These are phyloP conservation scores for Cymbidium sinense DNA, from an alignment of 106 monocot genomes.

Conservation along the genomic window DNA sequence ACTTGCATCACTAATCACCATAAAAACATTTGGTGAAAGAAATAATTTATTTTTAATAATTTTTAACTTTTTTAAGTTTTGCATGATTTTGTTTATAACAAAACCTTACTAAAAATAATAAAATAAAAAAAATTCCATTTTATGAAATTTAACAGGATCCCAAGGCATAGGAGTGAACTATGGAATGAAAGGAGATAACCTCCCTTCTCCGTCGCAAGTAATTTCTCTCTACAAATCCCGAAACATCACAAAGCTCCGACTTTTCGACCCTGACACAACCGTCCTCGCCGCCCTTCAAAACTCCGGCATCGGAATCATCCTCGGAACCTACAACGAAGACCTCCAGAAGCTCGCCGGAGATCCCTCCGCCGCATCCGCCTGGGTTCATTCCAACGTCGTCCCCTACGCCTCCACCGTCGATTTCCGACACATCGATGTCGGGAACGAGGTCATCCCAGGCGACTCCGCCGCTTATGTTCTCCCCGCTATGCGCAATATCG, in stretches of 20 bases:
- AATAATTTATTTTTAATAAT: no score
- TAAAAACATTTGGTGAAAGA: no score
- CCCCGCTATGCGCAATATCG: slow-evolving; percentile 25
- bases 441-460: slow-evolving; percentile 74
- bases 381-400: slow-evolving; percentile 22
- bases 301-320: slow-evolving; percentile 18
- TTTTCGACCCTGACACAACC: slow-evolving; percentile 22
- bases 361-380: slow-evolving; percentile 13
- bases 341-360: slow-evolving; percentile 15
- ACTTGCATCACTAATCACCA: no score
- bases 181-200: slow-evolving; percentile 30
- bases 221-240: slow-evolving; percentile 15
- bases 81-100: background rate
- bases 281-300: slow-evolving; percentile 15
- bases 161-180: slow-evolving; percentile 30
- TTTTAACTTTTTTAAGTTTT: no score
- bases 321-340: slow-evolving; percentile 23
- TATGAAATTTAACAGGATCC: background rate
- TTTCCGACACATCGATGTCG: slow-evolving; percentile 49
- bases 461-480: slow-evolving; percentile 27
- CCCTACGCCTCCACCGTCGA: slow-evolving; percentile 11
- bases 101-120: background rate
- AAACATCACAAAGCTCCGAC: slow-evolving; percentile 20
- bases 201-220: slow-evolving; percentile 19
- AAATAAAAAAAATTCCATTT: background rate